Conservation (phyloP, 257 asterid genomes). For the Lithospermum erythrorhizon region DNA sequence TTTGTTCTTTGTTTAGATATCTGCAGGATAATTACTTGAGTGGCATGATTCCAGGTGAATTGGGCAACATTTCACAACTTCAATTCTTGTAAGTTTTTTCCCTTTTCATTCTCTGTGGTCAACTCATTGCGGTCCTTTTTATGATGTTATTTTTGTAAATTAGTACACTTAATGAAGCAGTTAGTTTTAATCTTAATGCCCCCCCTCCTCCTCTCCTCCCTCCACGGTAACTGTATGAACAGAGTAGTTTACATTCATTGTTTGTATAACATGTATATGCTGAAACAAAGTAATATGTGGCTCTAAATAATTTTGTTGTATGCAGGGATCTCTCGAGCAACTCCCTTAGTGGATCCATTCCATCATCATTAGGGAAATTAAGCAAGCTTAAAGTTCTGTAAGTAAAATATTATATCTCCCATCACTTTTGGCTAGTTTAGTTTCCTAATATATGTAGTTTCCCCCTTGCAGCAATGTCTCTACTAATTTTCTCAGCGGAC, state of each 20-base stretch:
- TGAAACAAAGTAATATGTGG: neutral
- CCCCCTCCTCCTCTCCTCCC: neutral
- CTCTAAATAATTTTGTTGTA: slow-evolving; percentile 6
- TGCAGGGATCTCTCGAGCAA: slow-evolving; percentile 96
- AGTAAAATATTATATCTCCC: slow-evolving; percentile 21
- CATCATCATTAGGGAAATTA: slow-evolving; percentile 79
- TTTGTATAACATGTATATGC: too few relatives aligned
- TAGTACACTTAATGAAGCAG: neutral
- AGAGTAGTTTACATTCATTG: too few relatives aligned
- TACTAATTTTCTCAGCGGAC: slow-evolving; percentile 85
- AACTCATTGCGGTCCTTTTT: neutral
- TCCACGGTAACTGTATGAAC: too few relatives aligned
- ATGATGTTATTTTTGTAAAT: neutral
- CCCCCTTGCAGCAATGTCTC: slow-evolving; percentile 70
- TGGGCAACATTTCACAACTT: slow-evolving; percentile 76
- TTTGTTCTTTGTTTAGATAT: slow-evolving; percentile 42
- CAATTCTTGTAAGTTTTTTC: slow-evolving; percentile 55
- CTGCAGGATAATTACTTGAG: slow-evolving; percentile 95
- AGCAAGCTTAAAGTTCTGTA: slow-evolving; percentile 64
- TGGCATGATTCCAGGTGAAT: slow-evolving; percentile 67
- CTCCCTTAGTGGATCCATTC: slow-evolving; percentile 89
- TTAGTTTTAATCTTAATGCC: neutral
- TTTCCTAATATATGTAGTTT: neutral
- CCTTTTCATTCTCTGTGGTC: slow-evolving; percentile 5
- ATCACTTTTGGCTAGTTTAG: slow-evolving; percentile 10